Base-by-base conservation (phyloP, 2,329 filamentous ascomycete species). In the Aspergillus transmontanensis region DNA sequence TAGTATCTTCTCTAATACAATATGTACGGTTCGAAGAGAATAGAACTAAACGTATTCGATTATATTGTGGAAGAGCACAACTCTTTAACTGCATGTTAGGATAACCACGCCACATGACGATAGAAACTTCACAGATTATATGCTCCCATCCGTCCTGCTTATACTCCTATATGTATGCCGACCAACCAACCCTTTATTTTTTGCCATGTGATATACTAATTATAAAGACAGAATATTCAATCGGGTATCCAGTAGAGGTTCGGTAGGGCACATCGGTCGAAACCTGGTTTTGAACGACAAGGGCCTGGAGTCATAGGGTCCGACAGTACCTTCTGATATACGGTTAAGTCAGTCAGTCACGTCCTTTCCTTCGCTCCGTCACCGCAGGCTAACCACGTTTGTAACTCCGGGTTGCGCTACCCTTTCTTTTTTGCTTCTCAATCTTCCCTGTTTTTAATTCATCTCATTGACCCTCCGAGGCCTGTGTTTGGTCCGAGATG, bases 231-330 rank as follows among this genome's bases (percentile, higher is more conserved):
- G 62, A 61, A 70, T 65, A 72, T 64, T 67, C 69, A 71, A 75
- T 73, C 67, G 72, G 74, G 73, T 76, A 75, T 76, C 73, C 73
- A 72, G 70, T 70, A 66, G 62, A 65, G 50, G 60, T 58, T 63
- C 63, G 65, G 61, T 60, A 71, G 66, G 55, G 65, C 50, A 54
- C 56, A 58, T 43, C 57, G 39, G 57, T 56, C 60, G 23, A 39
- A 32, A 58, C 45, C 45, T 43, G 45, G 69, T 72, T 70, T 73
- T 73, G 71, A 73, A 72, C 45, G 45, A 59, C 51, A 58, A 6
- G 16, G 57, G 43, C 46, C 45, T 53, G 57, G 55, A 51, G 57
- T 39, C 43, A 50, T 39, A 41, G 19, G 57, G 57, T 28, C 30
- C 16, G 48, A 19, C 36, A 14, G 48, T 34, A 32, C 48, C 36